phyloP scores from a whole-genome alignment of 2,329 filamentous ascomycete genomes.

The Fusarium verticillioides region DNA sequence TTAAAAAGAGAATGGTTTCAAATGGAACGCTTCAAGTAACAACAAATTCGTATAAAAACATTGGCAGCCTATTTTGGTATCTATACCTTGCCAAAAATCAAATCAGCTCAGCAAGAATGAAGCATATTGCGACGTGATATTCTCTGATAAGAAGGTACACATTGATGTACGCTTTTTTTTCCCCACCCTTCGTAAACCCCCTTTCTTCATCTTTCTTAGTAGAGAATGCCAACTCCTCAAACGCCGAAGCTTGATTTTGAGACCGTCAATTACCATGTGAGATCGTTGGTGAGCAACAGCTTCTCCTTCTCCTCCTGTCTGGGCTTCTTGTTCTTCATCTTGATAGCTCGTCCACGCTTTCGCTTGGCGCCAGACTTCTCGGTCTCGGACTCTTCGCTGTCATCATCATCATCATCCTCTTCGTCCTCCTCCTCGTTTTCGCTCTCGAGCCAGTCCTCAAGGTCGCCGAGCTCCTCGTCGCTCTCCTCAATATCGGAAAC shows the following conservation, averaged over 20 bases:
- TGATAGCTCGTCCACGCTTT: conserved; percentile 61
- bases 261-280: conserved; percentile 51
- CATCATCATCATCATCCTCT: conserved; percentile 67
- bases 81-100: neutral
- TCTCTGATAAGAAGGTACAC: neutral
- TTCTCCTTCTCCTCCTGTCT: conserved; percentile 72
- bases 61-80: conserved; percentile 36
- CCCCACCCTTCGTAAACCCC: neutral
- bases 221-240: conserved; percentile 40
- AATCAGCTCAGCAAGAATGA: neutral
- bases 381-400: conserved; percentile 67
- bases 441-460: conserved; percentile 93
- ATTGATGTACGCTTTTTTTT: neutral
- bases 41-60: neutral
- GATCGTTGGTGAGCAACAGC: conserved; percentile 55
- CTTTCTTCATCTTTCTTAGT: conserved; percentile 4
- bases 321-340: conserved; percentile 58
- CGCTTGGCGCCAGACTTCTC: conserved; percentile 67
- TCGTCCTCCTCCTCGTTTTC: conserved; percentile 70
- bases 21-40: neutral
- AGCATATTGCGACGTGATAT: conserved; percentile 2
- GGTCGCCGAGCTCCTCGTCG: conserved; percentile 80
- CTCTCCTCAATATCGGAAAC: conserved; percentile 90
- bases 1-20: neutral
- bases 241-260: conserved; percentile 32